Evolutionary conservation across 2,329 filamentous ascomycete genomes (phyloP).

Genomic region (Alternaria novae-zelandiae): DNA sequence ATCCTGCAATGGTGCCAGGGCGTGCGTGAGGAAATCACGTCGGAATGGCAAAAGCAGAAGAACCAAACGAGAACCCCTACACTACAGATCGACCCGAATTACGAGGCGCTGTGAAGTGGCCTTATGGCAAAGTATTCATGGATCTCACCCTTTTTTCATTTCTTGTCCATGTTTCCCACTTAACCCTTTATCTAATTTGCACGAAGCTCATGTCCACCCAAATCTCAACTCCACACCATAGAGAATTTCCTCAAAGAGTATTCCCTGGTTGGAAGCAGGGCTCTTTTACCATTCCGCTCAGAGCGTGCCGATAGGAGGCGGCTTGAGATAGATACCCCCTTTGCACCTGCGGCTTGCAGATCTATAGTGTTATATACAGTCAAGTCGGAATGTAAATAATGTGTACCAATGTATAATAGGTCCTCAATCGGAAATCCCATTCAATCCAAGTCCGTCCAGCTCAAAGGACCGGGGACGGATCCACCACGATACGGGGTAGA

Average conservation of each 20-base stretch:
- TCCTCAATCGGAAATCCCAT: background rate
- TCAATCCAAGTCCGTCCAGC: background rate
- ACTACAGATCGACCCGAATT: conserved; percentile 47
- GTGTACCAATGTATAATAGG: background rate
- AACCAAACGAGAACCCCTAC: conserved; percentile 46
- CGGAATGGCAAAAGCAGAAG: conserved; percentile 66
- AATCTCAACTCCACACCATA: conserved; percentile 17
- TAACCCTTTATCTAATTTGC: conserved; percentile 28
- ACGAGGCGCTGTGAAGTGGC: conserved; percentile 33
- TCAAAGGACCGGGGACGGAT: background rate
- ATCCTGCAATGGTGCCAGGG: conserved; percentile 82
- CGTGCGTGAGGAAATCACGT: conserved; percentile 81
- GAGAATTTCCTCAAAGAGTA: conserved; percentile 5
- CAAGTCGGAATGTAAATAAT: conserved; percentile 9
- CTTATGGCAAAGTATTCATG: conserved; percentile 6
- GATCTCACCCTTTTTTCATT: conserved; percentile 25
- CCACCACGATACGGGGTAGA: background rate
- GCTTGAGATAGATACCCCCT: conserved; percentile 33
- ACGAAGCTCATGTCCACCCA: conserved; percentile 21
- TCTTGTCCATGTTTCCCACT: conserved; percentile 32
- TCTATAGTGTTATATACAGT: conserved; percentile 22
- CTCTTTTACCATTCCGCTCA: conserved; percentile 8
- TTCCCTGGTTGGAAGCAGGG: conserved; percentile 12
- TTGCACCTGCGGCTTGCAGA: conserved; percentile 21
- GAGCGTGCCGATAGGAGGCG: conserved; percentile 14